A percentile compares a stretch with the other conserved stretches of the same genome.
These are phyloP conservation scores for Scleroderma citrinum DNA, from an alignment of 768 basidiomycete genomes.

Conservation along the genomic window DNA sequence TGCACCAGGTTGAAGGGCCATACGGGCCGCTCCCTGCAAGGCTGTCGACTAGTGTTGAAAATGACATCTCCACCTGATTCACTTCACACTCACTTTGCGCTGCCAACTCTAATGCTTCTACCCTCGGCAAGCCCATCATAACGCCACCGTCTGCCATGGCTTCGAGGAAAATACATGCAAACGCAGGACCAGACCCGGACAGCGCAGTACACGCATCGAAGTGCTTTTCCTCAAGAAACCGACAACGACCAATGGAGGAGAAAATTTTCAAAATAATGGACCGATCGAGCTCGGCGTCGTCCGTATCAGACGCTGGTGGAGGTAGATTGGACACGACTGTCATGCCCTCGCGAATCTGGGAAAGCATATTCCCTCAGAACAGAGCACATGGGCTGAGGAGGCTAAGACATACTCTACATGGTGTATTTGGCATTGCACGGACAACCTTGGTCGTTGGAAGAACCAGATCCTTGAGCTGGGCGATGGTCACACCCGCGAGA, in stretches of 20 bases:
- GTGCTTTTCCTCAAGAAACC: constrained; percentile 96
- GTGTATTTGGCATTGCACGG: constrained; percentile 98
- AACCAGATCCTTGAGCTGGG: constrained; percentile 74
- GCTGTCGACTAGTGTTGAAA: constrained; percentile 40
- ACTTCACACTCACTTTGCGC: constrained; percentile 70
- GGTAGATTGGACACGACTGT: constrained; percentile 82
- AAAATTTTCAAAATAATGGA: constrained; percentile 87
- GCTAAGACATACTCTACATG: constrained; percentile 66
- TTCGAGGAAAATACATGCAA: constrained; percentile 93
- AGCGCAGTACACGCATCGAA: constrained; percentile 98
- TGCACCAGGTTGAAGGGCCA: constrained; percentile 82
- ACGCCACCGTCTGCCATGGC: constrained; percentile 99
- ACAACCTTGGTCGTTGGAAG: constrained; percentile 75
- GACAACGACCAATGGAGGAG: constrained; percentile 92
- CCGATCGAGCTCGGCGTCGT: constrained; percentile 51
- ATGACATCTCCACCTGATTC: neutral
- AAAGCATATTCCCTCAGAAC: neutral
- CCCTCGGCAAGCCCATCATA: constrained; percentile 97
- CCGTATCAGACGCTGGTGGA: constrained; percentile 31
- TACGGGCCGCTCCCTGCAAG: constrained; percentile 92
- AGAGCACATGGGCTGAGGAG: neutral
- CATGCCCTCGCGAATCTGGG: constrained; percentile 97
- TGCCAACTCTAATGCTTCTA: constrained; percentile 91
- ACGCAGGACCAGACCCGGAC: constrained; percentile 94
- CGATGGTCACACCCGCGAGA: constrained; percentile 91